Evolutionary conservation across 768 basidiomycete genomes (phyloP), one percentile per base, ranked within the genome.

Genomic region (Peribolospora baueri): DNA sequence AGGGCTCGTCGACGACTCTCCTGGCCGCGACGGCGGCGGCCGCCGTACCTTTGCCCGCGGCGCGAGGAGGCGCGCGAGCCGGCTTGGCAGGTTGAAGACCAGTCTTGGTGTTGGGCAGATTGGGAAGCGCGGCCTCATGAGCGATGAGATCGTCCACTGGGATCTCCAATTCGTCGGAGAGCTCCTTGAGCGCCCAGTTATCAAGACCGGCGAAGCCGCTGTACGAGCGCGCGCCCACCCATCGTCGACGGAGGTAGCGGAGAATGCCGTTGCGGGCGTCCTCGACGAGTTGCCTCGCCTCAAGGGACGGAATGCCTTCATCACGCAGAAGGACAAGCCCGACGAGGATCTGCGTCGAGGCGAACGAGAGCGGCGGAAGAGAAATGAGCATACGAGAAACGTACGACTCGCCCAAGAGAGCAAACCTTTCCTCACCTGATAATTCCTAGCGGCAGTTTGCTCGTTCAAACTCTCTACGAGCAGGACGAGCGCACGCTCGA

Each of bases 121-220:
- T 51, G 56, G 36, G 10, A 59, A 65, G 65, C 51, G 57, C 62
- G 41, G 71, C 70, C 9, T 67, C 66, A 4, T 72, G 75, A 51
- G 71, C 72, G 45, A 79, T 63, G 5, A 88, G 76, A 55, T 88
- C 85, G 51, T 83, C 80, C 5, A 78, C 68, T 0, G 80, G 71
- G 8, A 88, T 76, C 64, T 90, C 84, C 53, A 90, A 76, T 64
- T 82, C 75, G 62, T 82, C 76, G 46, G 77, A 75, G 46, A 97
- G 85, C 63, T 95, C 91, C 65, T 85, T 81, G 54, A 90, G 65
- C 0, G 82, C 78, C 85, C 86, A 93, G 4, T 73, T 74, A 51
- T 91, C 85, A n/a, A 97, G 71, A 4, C 68, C 64, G 52, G 81
- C 79, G 61, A 95, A 91, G 0, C 83, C 84, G n/a, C 77, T 76